phyloP scores from a whole-genome alignment of 2,329 filamentous ascomycete species.

The Paraconiothyrium brasiliense region DNA sequence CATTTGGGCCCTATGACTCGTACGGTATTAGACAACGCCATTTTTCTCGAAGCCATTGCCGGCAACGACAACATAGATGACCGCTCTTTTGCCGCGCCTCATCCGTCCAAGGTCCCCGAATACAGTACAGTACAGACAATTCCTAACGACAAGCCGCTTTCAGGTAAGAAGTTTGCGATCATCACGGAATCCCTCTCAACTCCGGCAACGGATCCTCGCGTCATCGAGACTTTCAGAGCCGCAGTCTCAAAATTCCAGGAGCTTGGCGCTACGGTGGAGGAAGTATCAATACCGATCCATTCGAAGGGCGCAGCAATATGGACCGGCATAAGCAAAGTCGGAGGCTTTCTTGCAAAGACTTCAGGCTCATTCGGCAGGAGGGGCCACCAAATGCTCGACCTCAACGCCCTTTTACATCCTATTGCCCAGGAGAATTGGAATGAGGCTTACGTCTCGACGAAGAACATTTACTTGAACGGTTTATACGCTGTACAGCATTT shows the following conservation, averaged over 20 bases:
- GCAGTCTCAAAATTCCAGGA: constrained; percentile 54
- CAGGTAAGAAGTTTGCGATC: constrained; percentile 41
- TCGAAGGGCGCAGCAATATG: constrained; percentile 60
- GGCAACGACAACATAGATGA: constrained; percentile 62
- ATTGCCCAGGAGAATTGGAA: constrained; percentile 61
- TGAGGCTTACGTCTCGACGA: constrained; percentile 61
- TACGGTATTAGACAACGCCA: constrained; percentile 54
- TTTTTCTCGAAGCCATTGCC: constrained; percentile 56
- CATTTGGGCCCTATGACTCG: constrained; percentile 59
- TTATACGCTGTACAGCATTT: constrained; percentile 57
- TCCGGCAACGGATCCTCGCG: constrained; percentile 50
- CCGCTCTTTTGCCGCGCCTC: constrained; percentile 45
- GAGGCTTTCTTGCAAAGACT: constrained; percentile 55
- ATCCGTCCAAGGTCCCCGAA: constrained; percentile 32
- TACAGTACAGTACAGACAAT: constrained; percentile 36
- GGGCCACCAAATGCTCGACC: constrained; percentile 60
- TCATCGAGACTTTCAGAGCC: constrained; percentile 53
- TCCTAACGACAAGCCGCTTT: constrained; percentile 29
- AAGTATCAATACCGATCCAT: constrained; percentile 62
- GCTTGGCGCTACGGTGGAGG: constrained; percentile 61
- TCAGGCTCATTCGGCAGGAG: constrained; percentile 55
- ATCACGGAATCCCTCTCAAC: constrained; percentile 40
- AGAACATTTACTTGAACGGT: constrained; percentile 65
- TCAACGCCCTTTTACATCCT: constrained; percentile 60
- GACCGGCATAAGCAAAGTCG: constrained; percentile 57